phyloP scores from a whole-genome alignment of 352 stramenopile species.

The Phytophthora aleatoria region DNA sequence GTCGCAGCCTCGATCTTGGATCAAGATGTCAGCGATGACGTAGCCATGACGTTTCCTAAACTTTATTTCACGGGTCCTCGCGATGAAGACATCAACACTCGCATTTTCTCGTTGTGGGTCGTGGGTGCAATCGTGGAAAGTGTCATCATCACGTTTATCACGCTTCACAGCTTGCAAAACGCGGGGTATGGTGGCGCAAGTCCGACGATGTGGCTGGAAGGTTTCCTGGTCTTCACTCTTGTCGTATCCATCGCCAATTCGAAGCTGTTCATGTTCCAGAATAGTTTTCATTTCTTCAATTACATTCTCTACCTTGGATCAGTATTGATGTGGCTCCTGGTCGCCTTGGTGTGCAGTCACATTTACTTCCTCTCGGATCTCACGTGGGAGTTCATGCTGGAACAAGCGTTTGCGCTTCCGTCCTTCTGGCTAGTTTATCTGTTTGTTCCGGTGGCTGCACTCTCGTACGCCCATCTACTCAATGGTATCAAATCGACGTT shows the following conservation, averaged over 20 bases:
- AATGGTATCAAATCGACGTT: slow-evolving; percentile 63
- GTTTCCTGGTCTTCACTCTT: slow-evolving; percentile 83
- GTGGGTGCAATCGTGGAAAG: slow-evolving; percentile 74
- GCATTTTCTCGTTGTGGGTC: slow-evolving; percentile 73
- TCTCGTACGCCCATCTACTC: slow-evolving; percentile 57
- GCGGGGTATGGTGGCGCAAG: slow-evolving; percentile 39
- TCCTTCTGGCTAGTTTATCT: slow-evolving; percentile 68
- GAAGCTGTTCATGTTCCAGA: slow-evolving; percentile 84
- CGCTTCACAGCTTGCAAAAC: slow-evolving; percentile 48
- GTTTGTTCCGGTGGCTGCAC: slow-evolving; percentile 55
- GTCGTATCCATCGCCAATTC: slow-evolving; percentile 76
- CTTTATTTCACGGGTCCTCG: slow-evolving; percentile 66
- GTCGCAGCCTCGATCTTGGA: slow-evolving; percentile 73
- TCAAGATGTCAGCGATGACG: slow-evolving; percentile 67
- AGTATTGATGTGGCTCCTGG: slow-evolving; percentile 61
- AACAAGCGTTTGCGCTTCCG: slow-evolving; percentile 57
- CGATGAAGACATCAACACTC: slow-evolving; percentile 71
- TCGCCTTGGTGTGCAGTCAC: slow-evolving; percentile 61
- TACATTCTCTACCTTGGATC: slow-evolving; percentile 69
- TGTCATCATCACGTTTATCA: slow-evolving; percentile 69
- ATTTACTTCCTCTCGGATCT: slow-evolving; percentile 66
- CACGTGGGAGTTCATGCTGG: slow-evolving; percentile 73
- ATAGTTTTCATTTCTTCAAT: slow-evolving; percentile 76
- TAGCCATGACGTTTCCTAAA: slow-evolving; percentile 75
- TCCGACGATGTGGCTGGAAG: slow-evolving; percentile 76